Evolutionary conservation across 495 filamentous ascomycete genomes (phyloP), one percentile per base, ranked within the genome.

Genomic region (Penicillium turbatum): DNA sequence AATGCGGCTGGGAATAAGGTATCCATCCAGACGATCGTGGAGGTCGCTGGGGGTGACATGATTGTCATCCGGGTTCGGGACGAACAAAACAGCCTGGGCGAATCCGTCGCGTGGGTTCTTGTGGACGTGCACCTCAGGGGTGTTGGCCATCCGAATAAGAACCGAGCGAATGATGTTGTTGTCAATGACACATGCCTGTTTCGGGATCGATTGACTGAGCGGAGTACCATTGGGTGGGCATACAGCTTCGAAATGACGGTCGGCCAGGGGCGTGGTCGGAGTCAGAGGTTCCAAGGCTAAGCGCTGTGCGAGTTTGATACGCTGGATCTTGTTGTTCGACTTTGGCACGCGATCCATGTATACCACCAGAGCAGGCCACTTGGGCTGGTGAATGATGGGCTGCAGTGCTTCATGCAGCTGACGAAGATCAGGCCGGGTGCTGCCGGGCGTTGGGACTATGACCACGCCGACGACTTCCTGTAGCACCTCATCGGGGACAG

Each of bases 391-490:
- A 7, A 77, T 52, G 7, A 62, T 59, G 9, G 56, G 55, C 21
- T 64, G 64, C 12, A 74, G 48, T 10, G 68, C 53, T 39, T 69
- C 59, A 11, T 74, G 72, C 11, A 77, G 43, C 16, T 62, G 54
- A 10, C 69, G 68, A 13, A 76, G 42, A 53, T 70, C 71, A 26
- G 68, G 57, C 6, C 72, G 55, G 13, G 59, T 56, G 13, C 43
- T 45, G 3, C 62, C 66, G 2, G 57, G 47, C 3, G 69, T 55
- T 13, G 68, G 69, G 40, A 75, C 71, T 10, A 77, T 51, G 10
- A 63, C 72, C 27, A 69, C 61, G 35, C 71, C 74, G 13, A 78
- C 74, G 9, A 73, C 72, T 53, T 78, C 72, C 46, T 77, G 72
- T 0, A 77, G 61, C 2, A 75, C 64, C 46, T 74, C 69, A 37